Percentiles rank a stretch among this genome's conserved stretches.
Evolutionary conservation across 495 filamentous ascomycete genomes (phyloP).

Genomic region (Podospora bellae-mahoneyi): DNA sequence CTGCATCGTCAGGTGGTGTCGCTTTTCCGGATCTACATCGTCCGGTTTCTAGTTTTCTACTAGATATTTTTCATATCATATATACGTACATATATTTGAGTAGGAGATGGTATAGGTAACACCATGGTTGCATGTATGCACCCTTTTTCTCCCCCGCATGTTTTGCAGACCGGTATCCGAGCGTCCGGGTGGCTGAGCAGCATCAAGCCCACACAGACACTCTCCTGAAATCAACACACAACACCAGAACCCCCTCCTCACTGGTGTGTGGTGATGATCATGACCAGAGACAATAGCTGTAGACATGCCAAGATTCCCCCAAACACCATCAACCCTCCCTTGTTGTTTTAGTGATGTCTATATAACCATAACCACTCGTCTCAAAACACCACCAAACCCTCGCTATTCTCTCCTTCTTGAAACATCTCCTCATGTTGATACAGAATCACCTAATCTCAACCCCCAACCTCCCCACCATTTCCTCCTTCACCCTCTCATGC

Average conservation of each 20-base stretch:
- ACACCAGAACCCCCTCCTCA: background rate
- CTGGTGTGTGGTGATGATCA: background rate
- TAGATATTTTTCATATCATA: background rate
- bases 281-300: too few relatives aligned
- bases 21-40: background rate
- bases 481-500: conserved; percentile 61
- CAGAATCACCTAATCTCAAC: conserved; percentile 69
- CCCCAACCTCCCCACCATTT: conserved; percentile 63
- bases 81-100: background rate
- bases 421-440: too few relatives aligned
- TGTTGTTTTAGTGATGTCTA: too few relatives aligned
- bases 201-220: background rate
- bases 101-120: background rate
- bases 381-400: background rate
- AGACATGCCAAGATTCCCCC: background rate
- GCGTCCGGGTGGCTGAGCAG: background rate
- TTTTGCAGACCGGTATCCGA: background rate
- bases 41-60: background rate
- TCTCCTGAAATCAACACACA: background rate
- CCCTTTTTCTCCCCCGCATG: background rate
- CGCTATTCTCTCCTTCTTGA: too few relatives aligned
- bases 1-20: background rate
- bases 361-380: too few relatives aligned
- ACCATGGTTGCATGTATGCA: background rate
- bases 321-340: too few relatives aligned